Base-by-base conservation (phyloP, 2,329 filamentous ascomycete species). In the Calonectria hawksworthii region DNA sequence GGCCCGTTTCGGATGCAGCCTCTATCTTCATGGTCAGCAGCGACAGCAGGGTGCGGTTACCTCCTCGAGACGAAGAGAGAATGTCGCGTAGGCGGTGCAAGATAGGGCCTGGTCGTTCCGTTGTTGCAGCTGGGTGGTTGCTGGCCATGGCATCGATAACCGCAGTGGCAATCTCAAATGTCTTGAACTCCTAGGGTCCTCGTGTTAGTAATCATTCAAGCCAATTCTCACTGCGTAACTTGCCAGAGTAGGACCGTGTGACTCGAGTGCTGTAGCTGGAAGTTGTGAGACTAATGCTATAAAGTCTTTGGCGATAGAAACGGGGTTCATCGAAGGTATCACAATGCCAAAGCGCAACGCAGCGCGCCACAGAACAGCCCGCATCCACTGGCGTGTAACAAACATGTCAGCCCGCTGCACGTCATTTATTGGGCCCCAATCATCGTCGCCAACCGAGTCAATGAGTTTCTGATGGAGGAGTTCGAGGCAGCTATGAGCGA, bases 371-470 rank as follows among this genome's bases (percentile, higher is more conserved):
- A 89, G 75, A 3, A 89, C 84, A 52, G 88, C 86, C 10, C 87
- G 85, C 88, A 89, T 89, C 88, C 88, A 89, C 59, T 89, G 87
- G 1, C 86, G 82, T 0, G 88, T 89, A 4, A 89, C 87, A 72
- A 84, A 86, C n/a, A 89, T 84, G 64, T 89, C 88, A 4, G 87
- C 88, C 10, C 85, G 85, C 70, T 89, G 88, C 0, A 89, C 85
- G 32, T 89, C 87, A n/a, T 86, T 89, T n/a, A 85, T 84, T 0
- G 75, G 77, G 0, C 82, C 82, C 56, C 81, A 82, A 9, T 85
- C 85, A 4, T 84, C 83, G 6, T 87, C 84, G 1, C 83, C 78
- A 0, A 85, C 81, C 0, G 83, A 84, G 50, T 88, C 86, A 4
- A 86, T 85, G 0, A 89, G 82, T 26, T 85, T 86, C 47, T 82